A percentile compares a stretch with the other conserved stretches of the same genome.
phyloP scores from a whole-genome alignment of 768 basidiomycete species.

The Mycena belliarum region DNA sequence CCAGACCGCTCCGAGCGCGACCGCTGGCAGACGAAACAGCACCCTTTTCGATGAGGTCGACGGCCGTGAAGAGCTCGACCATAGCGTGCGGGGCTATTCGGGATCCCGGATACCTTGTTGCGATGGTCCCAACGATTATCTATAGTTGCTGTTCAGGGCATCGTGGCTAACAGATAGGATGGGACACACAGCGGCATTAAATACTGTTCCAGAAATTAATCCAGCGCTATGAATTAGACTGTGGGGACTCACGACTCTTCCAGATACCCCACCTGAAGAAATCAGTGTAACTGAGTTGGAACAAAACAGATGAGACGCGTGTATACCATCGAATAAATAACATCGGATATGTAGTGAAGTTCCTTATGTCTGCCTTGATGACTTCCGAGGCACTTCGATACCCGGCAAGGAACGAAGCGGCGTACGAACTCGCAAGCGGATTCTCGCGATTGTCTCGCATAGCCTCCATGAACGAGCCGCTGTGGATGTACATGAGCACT shows the following conservation, averaged over 20 bases:
- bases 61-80: slow-evolving; percentile 43
- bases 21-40: slow-evolving; percentile 35
- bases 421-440: slow-evolving; percentile 46
- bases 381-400: slow-evolving; percentile 47
- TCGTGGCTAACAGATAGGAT: too few species aligned
- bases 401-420: slow-evolving; percentile 50
- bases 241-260: slow-evolving; percentile 27
- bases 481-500: slow-evolving; percentile 48
- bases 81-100: slow-evolving; percentile 45
- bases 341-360: slow-evolving; percentile 22
- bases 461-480: slow-evolving; percentile 47
- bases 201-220: slow-evolving; percentile 2
- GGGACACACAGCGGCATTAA: slow-evolving; percentile 15
- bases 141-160: not conserved
- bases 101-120: slow-evolving; percentile 39
- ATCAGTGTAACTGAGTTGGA: slow-evolving; percentile 32
- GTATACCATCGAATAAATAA: slow-evolving; percentile 26
- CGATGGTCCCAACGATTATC: slow-evolving; percentile 46
- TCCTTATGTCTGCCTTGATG: slow-evolving; percentile 32
- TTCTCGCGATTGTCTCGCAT: slow-evolving; percentile 44
- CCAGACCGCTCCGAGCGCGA: slow-evolving; percentile 43
- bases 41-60: slow-evolving; percentile 44
- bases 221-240: not conserved
- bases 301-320: slow-evolving; percentile 22
- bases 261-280: slow-evolving; percentile 45